Conservation (phyloP, 495 filamentous ascomycete genomes). For the Chaetomidium leptoderma region DNA sequence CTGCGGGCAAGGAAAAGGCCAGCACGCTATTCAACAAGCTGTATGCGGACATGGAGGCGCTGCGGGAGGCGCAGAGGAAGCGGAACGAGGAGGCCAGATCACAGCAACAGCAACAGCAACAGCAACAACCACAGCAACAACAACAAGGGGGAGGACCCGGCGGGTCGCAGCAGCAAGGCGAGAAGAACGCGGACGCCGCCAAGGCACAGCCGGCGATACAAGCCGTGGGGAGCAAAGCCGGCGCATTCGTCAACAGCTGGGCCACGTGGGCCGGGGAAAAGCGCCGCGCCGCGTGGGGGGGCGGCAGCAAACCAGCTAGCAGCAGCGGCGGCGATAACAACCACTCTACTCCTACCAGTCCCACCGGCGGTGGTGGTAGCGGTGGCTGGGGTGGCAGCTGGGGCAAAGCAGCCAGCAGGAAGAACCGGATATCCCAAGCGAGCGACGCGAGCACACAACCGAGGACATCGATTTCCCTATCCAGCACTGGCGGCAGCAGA, state of each 20-base stretch:
- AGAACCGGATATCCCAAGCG: constrained; percentile 29
- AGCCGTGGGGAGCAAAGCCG: constrained; percentile 67
- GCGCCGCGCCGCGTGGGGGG: constrained; percentile 43
- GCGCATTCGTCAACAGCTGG: constrained; percentile 91
- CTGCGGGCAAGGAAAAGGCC: constrained; percentile 80
- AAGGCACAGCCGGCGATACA: constrained; percentile 65
- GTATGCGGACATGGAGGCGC: constrained; percentile 81
- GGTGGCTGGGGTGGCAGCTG: constrained; percentile 40
- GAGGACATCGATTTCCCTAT: background rate
- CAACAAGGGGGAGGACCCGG: background rate
- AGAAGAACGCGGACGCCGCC: constrained; percentile 48
- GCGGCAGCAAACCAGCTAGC: background rate
- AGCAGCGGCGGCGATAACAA: constrained; percentile 17
- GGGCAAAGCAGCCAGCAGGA: constrained; percentile 23
- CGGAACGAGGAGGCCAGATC: constrained; percentile 55
- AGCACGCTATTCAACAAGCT: constrained; percentile 77
- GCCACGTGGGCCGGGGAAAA: constrained; percentile 92
- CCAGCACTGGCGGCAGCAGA: constrained; percentile 7
- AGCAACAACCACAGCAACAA: constrained; percentile 23
- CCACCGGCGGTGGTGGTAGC: constrained; percentile 8
- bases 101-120: constrained; percentile 30
- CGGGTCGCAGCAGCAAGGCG: background rate
- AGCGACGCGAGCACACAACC: no score
- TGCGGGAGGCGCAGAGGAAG: constrained; percentile 76
- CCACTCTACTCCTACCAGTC: background rate